Percentiles rank a stretch among this genome's conserved stretches.
phyloP scores from a whole-genome alignment of 495 filamentous ascomycete genomes.

The Aspergillus diversus region DNA sequence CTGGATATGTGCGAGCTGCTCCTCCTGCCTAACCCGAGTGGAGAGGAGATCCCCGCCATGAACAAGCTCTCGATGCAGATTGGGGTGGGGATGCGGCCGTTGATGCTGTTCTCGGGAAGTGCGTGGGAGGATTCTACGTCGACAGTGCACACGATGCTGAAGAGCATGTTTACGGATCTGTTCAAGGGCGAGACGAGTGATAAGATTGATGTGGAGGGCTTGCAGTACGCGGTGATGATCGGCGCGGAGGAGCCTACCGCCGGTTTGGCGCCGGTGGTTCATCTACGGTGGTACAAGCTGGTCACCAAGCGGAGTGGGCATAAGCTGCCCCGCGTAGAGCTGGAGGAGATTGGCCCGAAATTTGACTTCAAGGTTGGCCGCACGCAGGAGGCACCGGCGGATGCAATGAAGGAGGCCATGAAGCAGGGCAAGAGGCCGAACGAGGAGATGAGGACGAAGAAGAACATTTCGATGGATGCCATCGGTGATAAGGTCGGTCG shows the following conservation, averaged over 20 bases:
- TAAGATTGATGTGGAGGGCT: constrained; percentile 88
- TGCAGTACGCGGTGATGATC: constrained; percentile 85
- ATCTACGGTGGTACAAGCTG: constrained; percentile 83
- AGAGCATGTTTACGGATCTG: constrained; percentile 87
- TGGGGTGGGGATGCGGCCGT: constrained; percentile 72
- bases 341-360: constrained; percentile 93
- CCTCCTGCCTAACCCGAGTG: constrained; percentile 68
- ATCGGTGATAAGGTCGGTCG: constrained; percentile 96
- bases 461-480: constrained; percentile 89
- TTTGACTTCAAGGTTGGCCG: constrained; percentile 92
- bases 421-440: constrained; percentile 74
- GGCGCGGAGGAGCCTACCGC: constrained; percentile 74
- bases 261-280: constrained; percentile 66
- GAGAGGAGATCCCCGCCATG: constrained; percentile 70
- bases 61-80: constrained; percentile 80
- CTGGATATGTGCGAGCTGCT: constrained; percentile 92
- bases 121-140: constrained; percentile 77
- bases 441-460: constrained; percentile 70
- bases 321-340: constrained; percentile 84
- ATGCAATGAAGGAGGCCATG: constrained; percentile 85
- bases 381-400: constrained; percentile 72
- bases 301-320: constrained; percentile 83
- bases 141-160: constrained; percentile 77
- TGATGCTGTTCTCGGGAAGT: constrained; percentile 85
- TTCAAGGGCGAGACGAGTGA: constrained; percentile 76